Percentiles rank a stretch among this genome's conserved stretches.
Conservation (phyloP, 73 alveolate genomes). For the Paramecium primaurelia region DNA sequence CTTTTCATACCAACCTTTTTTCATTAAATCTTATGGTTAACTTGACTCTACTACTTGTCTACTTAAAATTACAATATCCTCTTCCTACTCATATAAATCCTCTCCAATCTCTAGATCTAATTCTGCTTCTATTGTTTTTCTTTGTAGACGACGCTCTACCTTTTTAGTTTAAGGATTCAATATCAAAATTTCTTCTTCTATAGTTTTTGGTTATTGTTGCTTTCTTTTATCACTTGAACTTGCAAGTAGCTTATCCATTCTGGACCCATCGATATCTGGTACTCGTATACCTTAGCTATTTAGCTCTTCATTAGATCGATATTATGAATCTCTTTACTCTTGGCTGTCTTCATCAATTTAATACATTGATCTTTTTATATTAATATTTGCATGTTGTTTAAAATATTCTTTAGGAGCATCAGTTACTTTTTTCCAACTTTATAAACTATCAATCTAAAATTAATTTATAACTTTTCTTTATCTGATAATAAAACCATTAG, state of each 20-base stretch:
- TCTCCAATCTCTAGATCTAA: neutral
- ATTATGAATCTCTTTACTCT: conserved; percentile 11
- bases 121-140: neutral
- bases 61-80: neutral
- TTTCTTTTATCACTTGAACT: neutral
- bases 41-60: neutral
- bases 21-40: neutral
- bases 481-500: neutral
- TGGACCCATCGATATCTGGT: neutral
- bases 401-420: neutral
- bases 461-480: neutral
- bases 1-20: neutral
- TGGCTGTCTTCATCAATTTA: neutral
- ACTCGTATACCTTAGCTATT: neutral
- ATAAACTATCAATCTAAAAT: neutral
- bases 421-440: neutral
- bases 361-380: neutral
- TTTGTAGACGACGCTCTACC: neutral
- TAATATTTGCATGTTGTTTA: neutral
- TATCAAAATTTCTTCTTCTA: neutral
- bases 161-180: neutral
- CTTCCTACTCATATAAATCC: neutral
- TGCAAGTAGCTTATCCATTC: neutral
- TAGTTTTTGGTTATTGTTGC: neutral
- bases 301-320: neutral